Base-by-base conservation (phyloP, 169 alveolate species). In the Hammondia hammondi region DNA sequence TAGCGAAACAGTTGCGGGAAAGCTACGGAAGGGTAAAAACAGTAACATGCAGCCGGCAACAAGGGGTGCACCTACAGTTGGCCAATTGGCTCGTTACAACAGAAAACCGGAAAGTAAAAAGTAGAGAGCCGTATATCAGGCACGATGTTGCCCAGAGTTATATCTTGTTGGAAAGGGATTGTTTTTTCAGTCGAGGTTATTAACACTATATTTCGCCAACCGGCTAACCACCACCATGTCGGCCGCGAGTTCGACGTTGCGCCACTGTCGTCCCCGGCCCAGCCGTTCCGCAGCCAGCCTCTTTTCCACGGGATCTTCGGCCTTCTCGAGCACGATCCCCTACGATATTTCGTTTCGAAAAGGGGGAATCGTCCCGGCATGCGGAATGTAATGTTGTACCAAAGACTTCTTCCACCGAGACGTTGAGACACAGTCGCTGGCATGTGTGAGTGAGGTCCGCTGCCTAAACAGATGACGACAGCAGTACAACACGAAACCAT, bases 361-460 rank as follows among this genome's bases (percentile, higher is more conserved):
- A 9, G 24, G 77, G 77, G 24, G 77, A 67, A 29, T 67, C 77
- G 24, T 27, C 32, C 77, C 27, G 77, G 6, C n/a, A 21, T 21
- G 77, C 77, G 32, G 27, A 67, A 27, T 67, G 35, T 67, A 27
- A 7, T 67, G 32, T 1, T 27, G 77, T 27, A 6, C 87, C 87
- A 32, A 77, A 77, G 3, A 39, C 87, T 17, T 77, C 87, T 19
- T 19, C 45, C 19, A 77, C 87, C 2, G 87, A 77, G 6, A 77
- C 48, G 48, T 77, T 77, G 19, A 77, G 87, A 39, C 87, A 77
- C 43, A 77, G 87, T 7, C 87, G 48, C 46, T 77, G 87, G 48
- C 87, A 77, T 5, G 29, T 39, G 56, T 77, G 87, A 29, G 48
- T 17, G 7, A 77, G 87, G 56, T 77, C 87, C 48, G 24, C 56